Conservation (phyloP, 352 stramenopile genomes). For the Globisporangium mamillatum region DNA sequence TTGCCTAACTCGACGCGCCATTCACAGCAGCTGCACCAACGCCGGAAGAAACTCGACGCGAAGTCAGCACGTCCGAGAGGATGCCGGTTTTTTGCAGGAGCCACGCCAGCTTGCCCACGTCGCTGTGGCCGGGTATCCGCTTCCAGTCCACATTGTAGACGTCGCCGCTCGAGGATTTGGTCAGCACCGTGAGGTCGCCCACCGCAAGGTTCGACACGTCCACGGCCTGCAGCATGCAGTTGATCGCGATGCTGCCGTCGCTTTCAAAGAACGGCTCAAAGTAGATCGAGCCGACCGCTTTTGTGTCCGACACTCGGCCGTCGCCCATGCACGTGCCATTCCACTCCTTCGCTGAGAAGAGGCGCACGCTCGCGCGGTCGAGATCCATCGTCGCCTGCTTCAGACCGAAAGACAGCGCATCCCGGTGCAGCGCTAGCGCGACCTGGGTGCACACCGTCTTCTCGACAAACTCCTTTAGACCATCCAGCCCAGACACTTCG, state of each 20-base stretch:
- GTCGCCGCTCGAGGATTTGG: slow-evolving; percentile 42
- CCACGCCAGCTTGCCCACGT: slow-evolving; percentile 69
- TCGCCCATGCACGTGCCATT: slow-evolving; percentile 84
- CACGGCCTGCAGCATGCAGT: slow-evolving; percentile 72
- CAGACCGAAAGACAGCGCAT: slow-evolving; percentile 67
- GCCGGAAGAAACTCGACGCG: not conserved
- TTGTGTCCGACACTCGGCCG: slow-evolving; percentile 74
- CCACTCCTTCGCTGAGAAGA: slow-evolving; percentile 78
- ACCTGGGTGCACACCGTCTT: slow-evolving; percentile 77
- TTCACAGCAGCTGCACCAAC: slow-evolving; percentile 3
- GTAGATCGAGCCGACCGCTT: slow-evolving; percentile 61
- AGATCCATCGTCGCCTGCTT: slow-evolving; percentile 80
- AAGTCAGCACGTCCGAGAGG: slow-evolving; percentile 29
- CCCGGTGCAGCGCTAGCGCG: slow-evolving; percentile 57
- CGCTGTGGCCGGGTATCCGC: slow-evolving; percentile 72
- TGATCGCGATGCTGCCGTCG: slow-evolving; percentile 55
- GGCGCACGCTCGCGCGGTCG: slow-evolving; percentile 66
- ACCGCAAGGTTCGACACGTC: slow-evolving; percentile 34
- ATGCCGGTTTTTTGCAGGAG: slow-evolving; percentile 68
- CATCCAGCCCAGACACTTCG: slow-evolving; percentile 58
- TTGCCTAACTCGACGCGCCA: not conserved
- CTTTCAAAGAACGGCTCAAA: slow-evolving; percentile 69
- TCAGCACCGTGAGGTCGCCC: slow-evolving; percentile 26
- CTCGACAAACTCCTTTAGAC: slow-evolving; percentile 68
- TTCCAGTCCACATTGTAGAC: slow-evolving; percentile 73